phyloP scores from a whole-genome alignment of 257 asterid species.

The Ligustrum vulgare region DNA sequence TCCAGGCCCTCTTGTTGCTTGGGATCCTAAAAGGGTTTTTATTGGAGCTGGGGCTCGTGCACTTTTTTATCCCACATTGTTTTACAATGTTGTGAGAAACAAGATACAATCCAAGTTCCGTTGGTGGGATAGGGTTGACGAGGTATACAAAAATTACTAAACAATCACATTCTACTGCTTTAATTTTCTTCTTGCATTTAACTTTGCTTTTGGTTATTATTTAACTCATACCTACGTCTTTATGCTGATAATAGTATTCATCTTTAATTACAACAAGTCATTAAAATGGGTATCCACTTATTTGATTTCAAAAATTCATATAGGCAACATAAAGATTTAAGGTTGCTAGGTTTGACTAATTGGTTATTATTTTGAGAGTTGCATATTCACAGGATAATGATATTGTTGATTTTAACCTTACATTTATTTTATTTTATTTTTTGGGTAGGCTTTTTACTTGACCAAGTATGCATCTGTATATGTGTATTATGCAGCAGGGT shows the following conservation, averaged over 20 bases:
- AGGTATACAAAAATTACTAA: conserved; percentile 46
- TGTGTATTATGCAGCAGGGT: no score
- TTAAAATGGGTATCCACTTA: conserved; percentile 10
- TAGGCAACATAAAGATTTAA: not conserved
- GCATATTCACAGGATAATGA: conserved; percentile 12
- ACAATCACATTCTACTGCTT: not conserved
- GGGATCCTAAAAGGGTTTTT: conserved; percentile 70
- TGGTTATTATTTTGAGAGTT: conserved; percentile 1
- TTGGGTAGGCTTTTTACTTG: not conserved
- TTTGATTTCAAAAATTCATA: conserved; percentile 19
- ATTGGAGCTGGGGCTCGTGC: conserved; percentile 97
- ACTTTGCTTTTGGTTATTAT: conserved; percentile 2
- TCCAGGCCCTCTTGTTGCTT: conserved; percentile 46
- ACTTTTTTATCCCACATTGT: conserved; percentile 88
- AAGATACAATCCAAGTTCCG: conserved; percentile 85
- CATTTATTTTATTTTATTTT: not conserved
- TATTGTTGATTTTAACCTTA: not conserved
- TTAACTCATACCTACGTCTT: not conserved
- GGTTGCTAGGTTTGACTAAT: not conserved
- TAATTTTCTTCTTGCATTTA: not conserved
- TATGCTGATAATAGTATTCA: not conserved
- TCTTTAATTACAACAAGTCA: not conserved
- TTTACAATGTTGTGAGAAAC: conserved; percentile 83
- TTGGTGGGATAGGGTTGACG: conserved; percentile 97
- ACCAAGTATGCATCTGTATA: not conserved